Conservation (phyloP, 208 protist genomes). For the Acanthamoeba rhysodes region DNA sequence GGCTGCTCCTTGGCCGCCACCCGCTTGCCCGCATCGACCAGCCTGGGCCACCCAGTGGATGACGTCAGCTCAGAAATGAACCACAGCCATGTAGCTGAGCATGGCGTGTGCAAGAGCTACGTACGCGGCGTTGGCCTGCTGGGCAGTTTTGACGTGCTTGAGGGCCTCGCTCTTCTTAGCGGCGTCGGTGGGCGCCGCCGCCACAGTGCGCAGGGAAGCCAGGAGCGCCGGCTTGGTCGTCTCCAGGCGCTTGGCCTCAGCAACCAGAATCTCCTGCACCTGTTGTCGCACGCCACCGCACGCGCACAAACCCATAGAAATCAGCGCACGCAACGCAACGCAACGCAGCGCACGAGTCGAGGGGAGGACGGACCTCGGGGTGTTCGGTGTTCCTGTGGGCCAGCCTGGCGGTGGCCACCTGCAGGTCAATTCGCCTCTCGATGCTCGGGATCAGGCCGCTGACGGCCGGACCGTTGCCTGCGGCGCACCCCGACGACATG, state of each 20-base stretch:
- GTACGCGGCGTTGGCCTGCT: slow-evolving; percentile 27
- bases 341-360: background rate
- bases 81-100: background rate
- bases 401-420: background rate
- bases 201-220: background rate
- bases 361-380: background rate
- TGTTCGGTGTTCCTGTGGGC: slow-evolving; percentile 48
- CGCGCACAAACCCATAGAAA: background rate
- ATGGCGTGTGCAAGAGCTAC: background rate
- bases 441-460: background rate
- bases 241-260: slow-evolving; percentile 1
- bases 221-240: background rate
- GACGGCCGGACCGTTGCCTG: background rate
- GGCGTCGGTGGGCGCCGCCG: background rate
- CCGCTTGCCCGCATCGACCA: slow-evolving; percentile 41
- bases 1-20: slow-evolving; percentile 53
- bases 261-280: background rate
- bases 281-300: background rate
- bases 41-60: background rate
- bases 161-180: background rate
- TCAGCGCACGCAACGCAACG: too few relatives aligned
- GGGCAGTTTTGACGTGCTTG: background rate
- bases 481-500: background rate
- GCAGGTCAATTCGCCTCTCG: slow-evolving; percentile 48
- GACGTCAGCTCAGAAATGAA: background rate